Conservation (phyloP, 306 rosid species). For the Inga oerstediana region DNA sequence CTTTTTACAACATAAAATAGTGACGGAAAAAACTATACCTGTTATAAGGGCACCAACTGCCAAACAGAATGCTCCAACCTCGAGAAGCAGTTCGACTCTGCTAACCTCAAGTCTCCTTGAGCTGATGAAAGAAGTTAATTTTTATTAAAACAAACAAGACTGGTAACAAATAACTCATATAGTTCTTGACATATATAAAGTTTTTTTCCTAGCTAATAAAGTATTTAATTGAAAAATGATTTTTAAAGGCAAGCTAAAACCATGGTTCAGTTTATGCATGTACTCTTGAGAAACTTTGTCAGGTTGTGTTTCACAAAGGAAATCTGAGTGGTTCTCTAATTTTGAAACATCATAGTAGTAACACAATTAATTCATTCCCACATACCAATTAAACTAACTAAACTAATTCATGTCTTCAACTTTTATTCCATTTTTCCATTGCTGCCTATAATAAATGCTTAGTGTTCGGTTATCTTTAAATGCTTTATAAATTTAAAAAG, state of each 20-base stretch:
- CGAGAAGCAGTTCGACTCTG: slow-evolving; percentile 94
- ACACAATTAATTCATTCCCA: background rate
- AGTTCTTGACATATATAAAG: background rate
- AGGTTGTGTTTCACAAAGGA: slow-evolving; percentile 3
- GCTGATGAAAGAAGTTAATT: slow-evolving; percentile 52
- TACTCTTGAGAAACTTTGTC: slow-evolving; percentile 3
- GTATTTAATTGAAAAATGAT: background rate
- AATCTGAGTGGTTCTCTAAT: slow-evolving; percentile 13
- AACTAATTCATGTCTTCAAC: background rate
- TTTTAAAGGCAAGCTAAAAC: slow-evolving; percentile 29
- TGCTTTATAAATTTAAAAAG: background rate
- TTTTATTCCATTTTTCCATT: background rate
- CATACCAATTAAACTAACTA: background rate
- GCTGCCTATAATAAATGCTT: background rate
- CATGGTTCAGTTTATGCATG: slow-evolving; percentile 19
- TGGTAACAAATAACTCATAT: slow-evolving; percentile 27
- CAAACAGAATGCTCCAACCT: slow-evolving; percentile 96
- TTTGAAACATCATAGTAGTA: slow-evolving; percentile 8
- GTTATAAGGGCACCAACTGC: slow-evolving; percentile 92
- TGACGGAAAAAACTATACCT: slow-evolving; percentile 45
- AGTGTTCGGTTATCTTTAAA: background rate
- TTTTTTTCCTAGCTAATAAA: background rate
- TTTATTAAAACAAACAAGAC: slow-evolving; percentile 20
- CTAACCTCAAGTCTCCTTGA: slow-evolving; percentile 99
- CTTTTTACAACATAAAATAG: background rate